These are phyloP conservation scores for Aphanomyces euteiches DNA, from an alignment of 352 stramenopile species.

Conservation along the genomic window DNA sequence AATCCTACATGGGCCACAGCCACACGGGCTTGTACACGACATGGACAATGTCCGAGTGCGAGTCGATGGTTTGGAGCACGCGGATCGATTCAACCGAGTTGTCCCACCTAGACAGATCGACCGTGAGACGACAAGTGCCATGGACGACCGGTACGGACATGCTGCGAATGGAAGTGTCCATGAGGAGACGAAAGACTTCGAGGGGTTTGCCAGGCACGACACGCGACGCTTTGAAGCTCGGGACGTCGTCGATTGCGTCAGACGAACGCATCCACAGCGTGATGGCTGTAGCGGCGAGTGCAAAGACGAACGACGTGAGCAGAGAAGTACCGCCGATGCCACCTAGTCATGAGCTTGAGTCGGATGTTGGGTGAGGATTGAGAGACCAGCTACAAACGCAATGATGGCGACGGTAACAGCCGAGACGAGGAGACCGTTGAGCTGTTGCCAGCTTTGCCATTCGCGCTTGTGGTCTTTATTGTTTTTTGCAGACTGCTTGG, in stretches of 20 bases:
- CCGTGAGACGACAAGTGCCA: not conserved
- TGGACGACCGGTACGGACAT: conserved; percentile 32
- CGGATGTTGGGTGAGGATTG: not conserved
- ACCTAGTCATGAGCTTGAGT: not conserved
- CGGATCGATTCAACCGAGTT: conserved; percentile 54
- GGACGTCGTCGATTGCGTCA: conserved; percentile 41
- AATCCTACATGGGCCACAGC: conserved; percentile 66
- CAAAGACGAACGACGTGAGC: conserved; percentile 47
- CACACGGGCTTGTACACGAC: conserved; percentile 70
- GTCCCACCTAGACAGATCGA: conserved; percentile 52
- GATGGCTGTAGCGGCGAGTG: conserved; percentile 41
- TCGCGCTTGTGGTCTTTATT: not conserved
- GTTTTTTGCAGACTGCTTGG: not conserved
- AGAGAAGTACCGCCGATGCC: conserved; percentile 62
- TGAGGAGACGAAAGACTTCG: conserved; percentile 72
- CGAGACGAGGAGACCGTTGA: conserved; percentile 59
- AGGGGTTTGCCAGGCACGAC: conserved; percentile 59
- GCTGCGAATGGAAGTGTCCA: conserved; percentile 64
- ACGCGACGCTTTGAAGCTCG: conserved; percentile 65
- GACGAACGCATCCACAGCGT: conserved; percentile 58
- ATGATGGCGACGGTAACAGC: conserved; percentile 49
- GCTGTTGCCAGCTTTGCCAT: conserved; percentile 39
- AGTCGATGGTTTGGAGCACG: conserved; percentile 72
- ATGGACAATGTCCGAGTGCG: conserved; percentile 76
- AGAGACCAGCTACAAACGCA: conserved; percentile 53